Evolutionary conservation across 805 yeast genomes (phyloP).

Genomic region (Zygosaccharomyces lentus): DNA sequence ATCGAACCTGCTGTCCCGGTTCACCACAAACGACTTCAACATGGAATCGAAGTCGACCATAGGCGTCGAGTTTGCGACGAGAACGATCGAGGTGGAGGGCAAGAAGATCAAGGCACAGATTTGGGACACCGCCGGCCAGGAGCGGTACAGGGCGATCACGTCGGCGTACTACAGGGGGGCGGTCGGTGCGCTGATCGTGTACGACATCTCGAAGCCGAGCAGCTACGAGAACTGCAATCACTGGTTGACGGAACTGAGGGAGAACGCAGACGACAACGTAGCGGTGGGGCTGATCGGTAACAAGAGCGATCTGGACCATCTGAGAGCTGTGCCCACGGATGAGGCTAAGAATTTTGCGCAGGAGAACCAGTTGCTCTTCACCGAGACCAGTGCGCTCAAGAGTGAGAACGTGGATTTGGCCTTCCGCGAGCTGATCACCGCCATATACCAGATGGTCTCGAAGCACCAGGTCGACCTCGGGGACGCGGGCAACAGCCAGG

Average conservation of each 20-base stretch:
- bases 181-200: constrained; percentile 92
- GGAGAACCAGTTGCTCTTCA: constrained; percentile 86
- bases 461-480: constrained; percentile 88
- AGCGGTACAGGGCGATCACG: constrained; percentile 95
- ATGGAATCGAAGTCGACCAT: constrained; percentile 91
- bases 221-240: constrained; percentile 80
- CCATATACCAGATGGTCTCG: constrained; percentile 90
- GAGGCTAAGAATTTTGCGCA: constrained; percentile 94
- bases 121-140: constrained; percentile 99
- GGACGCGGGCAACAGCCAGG: constrained; percentile 45
- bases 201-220: constrained; percentile 89
- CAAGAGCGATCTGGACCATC: constrained; percentile 84
- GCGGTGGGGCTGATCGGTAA: constrained; percentile 93
- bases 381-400: constrained; percentile 93
- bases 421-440: constrained; percentile 86
- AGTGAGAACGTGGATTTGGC: constrained; percentile 93
- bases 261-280: constrained; percentile 90
- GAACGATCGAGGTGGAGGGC: constrained; percentile 84
- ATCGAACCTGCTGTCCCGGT: constrained; percentile 86
- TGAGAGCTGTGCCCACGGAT: constrained; percentile 95
- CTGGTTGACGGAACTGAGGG: constrained; percentile 87
- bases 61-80: constrained; percentile 97
- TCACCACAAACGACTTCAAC: constrained; percentile 93
- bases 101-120: constrained; percentile 84
- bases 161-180: constrained; percentile 98